Evolutionary conservation across 805 yeast genomes (phyloP).

Genomic region (Jamesozyma piceae): DNA sequence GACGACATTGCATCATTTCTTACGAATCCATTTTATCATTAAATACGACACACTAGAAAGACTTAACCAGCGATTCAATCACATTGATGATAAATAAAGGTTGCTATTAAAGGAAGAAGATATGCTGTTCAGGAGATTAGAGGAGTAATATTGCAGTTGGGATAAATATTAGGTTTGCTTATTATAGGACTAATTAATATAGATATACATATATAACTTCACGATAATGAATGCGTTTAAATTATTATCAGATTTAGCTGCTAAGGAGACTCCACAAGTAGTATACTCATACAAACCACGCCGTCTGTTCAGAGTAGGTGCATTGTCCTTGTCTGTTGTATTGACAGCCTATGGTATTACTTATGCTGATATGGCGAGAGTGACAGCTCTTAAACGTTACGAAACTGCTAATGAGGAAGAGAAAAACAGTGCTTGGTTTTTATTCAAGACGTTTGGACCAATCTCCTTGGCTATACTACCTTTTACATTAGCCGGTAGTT

Average conservation of each 20-base stretch:
- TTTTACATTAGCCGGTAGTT: slow-evolving; percentile 17
- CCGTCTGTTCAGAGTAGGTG: slow-evolving; percentile 5
- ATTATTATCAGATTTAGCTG: slow-evolving; percentile 4
- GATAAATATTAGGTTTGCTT: too few relatives aligned
- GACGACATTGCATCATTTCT: too few relatives aligned
- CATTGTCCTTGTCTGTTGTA: slow-evolving; percentile 17
- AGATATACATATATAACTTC: too few relatives aligned
- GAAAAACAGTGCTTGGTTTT: slow-evolving; percentile 9
- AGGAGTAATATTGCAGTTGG: too few relatives aligned
- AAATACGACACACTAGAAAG: too few relatives aligned
- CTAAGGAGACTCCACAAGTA: slow-evolving; percentile 5
- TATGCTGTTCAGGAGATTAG: too few relatives aligned
- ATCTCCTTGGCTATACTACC: slow-evolving; percentile 22
- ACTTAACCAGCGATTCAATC: too few relatives aligned
- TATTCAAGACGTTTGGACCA: slow-evolving; percentile 19
- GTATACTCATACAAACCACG: slow-evolving; percentile 6
- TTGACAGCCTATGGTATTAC: slow-evolving; percentile 23
- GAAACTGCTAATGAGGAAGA: slow-evolving; percentile 9
- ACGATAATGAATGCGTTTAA: slow-evolving; percentile 2
- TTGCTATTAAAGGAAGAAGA: too few relatives aligned
- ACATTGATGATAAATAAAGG: too few relatives aligned
- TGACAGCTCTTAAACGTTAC: slow-evolving; percentile 12
- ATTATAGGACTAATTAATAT: too few relatives aligned
- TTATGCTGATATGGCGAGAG: slow-evolving; percentile 23
- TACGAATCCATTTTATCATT: too few relatives aligned